These are phyloP conservation scores for Cordyceps cicadae DNA, from an alignment of 2,329 filamentous ascomycete species.

Conservation along the genomic window DNA sequence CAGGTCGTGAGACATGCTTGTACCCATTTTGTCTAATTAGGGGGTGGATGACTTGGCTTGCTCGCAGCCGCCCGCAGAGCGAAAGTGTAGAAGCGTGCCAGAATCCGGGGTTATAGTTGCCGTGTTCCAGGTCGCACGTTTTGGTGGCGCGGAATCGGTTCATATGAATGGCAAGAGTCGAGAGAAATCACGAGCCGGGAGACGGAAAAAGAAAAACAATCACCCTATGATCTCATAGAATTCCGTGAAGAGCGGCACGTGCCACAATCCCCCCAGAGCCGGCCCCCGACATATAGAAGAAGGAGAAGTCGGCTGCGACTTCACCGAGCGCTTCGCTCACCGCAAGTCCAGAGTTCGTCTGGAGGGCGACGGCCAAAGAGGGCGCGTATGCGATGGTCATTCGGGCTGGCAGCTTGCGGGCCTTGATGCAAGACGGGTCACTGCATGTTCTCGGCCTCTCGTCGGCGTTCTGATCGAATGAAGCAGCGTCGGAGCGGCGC, in stretches of 20 bases:
- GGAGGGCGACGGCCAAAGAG: too few relatives aligned
- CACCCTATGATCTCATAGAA: background rate
- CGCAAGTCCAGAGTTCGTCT: background rate
- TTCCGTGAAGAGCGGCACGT: background rate
- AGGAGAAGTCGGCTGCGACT: background rate
- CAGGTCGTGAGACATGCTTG: background rate
- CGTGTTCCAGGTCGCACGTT: background rate
- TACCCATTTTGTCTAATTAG: background rate
- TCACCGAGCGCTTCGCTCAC: background rate
- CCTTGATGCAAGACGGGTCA: background rate
- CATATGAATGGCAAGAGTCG: background rate
- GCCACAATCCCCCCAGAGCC: background rate
- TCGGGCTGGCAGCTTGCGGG: background rate
- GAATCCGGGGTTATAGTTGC: background rate
- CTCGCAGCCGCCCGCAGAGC: background rate
- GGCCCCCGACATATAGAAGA: background rate
- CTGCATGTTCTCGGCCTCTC: background rate
- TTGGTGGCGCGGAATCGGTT: background rate
- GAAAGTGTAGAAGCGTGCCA: background rate
- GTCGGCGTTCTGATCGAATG: background rate
- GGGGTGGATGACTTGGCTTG: background rate
- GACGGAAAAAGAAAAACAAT: background rate
- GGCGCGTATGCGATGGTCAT: background rate
- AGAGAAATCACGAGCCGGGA: background rate
- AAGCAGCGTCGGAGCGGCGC: background rate